Evolutionary conservation across 805 yeast genomes (phyloP).

Genomic region (Lachancea kluyveri): DNA sequence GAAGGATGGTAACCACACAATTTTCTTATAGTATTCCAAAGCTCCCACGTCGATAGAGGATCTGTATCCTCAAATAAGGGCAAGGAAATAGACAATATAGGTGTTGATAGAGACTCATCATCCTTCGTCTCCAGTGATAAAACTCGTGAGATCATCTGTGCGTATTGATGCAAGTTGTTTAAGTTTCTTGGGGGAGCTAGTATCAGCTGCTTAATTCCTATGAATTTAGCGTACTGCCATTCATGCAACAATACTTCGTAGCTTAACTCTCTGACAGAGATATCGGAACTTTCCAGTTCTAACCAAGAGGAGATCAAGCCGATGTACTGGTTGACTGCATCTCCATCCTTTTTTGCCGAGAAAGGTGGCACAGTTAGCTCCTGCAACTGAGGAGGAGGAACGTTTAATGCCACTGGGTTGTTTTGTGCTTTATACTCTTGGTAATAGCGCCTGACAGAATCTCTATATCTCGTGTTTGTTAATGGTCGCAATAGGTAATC

Average conservation of each 20-base stretch:
- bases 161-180: conserved; percentile 43
- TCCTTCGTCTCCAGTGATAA: conserved; percentile 26
- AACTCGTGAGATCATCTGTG: conserved; percentile 36
- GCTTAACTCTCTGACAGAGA: conserved; percentile 44
- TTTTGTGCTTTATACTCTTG: conserved; percentile 26
- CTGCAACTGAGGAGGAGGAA: conserved; percentile 29
- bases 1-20: conserved; percentile 48
- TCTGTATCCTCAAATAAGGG: conserved; percentile 47
- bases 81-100: conserved; percentile 40
- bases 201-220: conserved; percentile 50
- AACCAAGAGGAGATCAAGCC: conserved; percentile 65
- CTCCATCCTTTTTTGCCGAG: conserved; percentile 6
- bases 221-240: conserved; percentile 48
- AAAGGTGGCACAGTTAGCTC: conserved; percentile 30
- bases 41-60: conserved; percentile 61
- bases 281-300: conserved; percentile 54
- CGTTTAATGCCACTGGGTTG: conserved; percentile 13
- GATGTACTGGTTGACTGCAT: conserved; percentile 31
- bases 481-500: conserved; percentile 49
- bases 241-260: conserved; percentile 54
- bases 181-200: conserved; percentile 61
- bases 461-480: conserved; percentile 46
- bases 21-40: conserved; percentile 62
- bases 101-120: conserved; percentile 24
- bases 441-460: conserved; percentile 35